Percentiles rank a stretch among this genome's conserved stretches.
Evolutionary conservation across 2,329 filamentous ascomycete genomes (phyloP).

Genomic region (Trichocomaceae sp.): DNA sequence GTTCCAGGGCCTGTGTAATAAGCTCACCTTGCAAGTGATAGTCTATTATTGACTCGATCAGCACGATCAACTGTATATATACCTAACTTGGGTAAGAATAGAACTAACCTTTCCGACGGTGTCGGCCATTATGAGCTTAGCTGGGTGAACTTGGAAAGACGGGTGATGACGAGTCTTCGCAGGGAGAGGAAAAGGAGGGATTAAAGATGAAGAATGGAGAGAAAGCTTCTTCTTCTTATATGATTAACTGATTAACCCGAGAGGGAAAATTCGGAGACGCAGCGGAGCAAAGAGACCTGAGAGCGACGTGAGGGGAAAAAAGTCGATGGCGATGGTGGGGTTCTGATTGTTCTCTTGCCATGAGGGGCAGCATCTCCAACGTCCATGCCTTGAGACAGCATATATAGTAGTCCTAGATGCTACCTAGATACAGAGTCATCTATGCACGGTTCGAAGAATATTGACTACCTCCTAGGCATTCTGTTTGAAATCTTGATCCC

Average conservation of each 20-base stretch:
- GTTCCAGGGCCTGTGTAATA: background rate
- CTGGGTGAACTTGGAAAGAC: background rate
- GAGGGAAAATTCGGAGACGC: background rate
- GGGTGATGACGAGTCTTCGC: background rate
- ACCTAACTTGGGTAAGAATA: background rate
- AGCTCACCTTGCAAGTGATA: slow-evolving; percentile 73
- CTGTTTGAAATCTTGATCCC: background rate
- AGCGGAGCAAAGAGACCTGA: background rate
- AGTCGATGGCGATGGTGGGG: background rate
- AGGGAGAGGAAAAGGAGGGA: background rate
- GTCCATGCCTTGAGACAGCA: background rate
- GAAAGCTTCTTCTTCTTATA: slow-evolving; percentile 6
- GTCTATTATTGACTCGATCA: slow-evolving; percentile 49
- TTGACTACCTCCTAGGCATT: too few species aligned
- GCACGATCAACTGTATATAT: too few species aligned
- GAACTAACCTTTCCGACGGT: slow-evolving; percentile 51
- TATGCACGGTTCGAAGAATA: background rate
- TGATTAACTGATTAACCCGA: background rate
- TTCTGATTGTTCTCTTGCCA: too few species aligned
- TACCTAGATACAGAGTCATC: background rate
- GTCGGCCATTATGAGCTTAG: slow-evolving; percentile 46
- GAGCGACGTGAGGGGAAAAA: background rate
- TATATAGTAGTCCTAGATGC: too few species aligned
- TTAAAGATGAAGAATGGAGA: background rate
- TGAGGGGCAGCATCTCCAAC: background rate